A percentile compares a stretch with the other conserved stretches of the same genome.
Evolutionary conservation across 768 basidiomycete genomes (phyloP).

Genomic region (Suillus subluteus): DNA sequence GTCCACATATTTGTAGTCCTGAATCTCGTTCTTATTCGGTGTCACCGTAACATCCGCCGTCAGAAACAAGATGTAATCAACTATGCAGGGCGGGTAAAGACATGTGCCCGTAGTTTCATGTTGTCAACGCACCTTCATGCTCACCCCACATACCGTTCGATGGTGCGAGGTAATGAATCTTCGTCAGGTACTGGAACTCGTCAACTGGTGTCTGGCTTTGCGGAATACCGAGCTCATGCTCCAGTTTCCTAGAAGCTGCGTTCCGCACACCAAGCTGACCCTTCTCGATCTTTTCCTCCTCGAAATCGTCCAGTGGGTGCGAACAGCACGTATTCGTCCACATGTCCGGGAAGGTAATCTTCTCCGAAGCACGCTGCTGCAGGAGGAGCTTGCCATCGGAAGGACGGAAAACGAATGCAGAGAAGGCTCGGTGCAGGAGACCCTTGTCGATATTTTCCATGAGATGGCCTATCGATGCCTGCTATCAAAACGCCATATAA

Average conservation of each 20-base stretch:
- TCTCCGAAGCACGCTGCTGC: constrained; percentile 95
- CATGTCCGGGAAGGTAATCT: constrained; percentile 99
- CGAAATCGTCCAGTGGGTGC: constrained; percentile 93
- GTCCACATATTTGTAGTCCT: constrained; percentile 87
- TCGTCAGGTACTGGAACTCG: constrained; percentile 90
- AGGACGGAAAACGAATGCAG: constrained; percentile 94
- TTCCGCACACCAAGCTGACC: constrained; percentile 82
- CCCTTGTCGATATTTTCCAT: constrained; percentile 97
- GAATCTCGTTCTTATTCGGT: constrained; percentile 90
- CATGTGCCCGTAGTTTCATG: neutral
- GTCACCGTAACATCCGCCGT: constrained; percentile 84
- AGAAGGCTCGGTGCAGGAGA: constrained; percentile 96
- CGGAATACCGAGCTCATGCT: constrained; percentile 96
- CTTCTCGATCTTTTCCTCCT: constrained; percentile 74
- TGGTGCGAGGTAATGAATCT: constrained; percentile 97
- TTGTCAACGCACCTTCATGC: constrained; percentile 79
- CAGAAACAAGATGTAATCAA: constrained; percentile 97
- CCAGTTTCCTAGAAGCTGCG: constrained; percentile 94
- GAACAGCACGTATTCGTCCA: constrained; percentile 99
- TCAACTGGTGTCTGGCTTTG: constrained; percentile 74
- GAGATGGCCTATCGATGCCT: constrained; percentile 71
- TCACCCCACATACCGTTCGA: constrained; percentile 95
- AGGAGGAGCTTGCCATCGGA: constrained; percentile 91
- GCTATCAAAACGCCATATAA: constrained; percentile 1
- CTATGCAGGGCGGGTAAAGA: constrained; percentile 45